These are phyloP conservation scores for Colletotrichum noveboracense DNA, from an alignment of 2,329 filamentous ascomycete genomes.

Conservation along the genomic window DNA sequence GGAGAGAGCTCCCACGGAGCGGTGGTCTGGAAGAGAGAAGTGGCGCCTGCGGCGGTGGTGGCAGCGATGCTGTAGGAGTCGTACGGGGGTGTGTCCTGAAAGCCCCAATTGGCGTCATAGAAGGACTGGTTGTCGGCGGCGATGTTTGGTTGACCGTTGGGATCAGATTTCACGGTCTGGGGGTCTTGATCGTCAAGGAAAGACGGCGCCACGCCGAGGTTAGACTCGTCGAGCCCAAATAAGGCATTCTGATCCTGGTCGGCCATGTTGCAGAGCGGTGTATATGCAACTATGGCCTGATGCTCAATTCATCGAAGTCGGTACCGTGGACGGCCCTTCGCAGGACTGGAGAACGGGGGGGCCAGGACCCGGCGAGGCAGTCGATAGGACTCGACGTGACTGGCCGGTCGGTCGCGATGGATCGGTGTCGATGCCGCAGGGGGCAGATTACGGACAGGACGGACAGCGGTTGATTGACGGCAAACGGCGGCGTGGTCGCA, in stretches of 20 bases:
- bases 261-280: constrained; percentile 35
- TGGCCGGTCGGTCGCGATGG: constrained; percentile 10
- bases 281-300: constrained; percentile 27
- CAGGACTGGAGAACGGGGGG: background rate
- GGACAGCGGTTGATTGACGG: constrained; percentile 1
- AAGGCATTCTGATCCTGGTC: constrained; percentile 46
- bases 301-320: constrained; percentile 20
- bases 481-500: constrained; percentile 10
- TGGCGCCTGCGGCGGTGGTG: constrained; percentile 36
- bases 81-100: constrained; percentile 53
- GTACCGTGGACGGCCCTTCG: background rate
- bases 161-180: constrained; percentile 21
- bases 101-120: constrained; percentile 50
- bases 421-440: background rate
- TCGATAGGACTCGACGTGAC: constrained; percentile 1
- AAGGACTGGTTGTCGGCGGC: constrained; percentile 28
- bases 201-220: constrained; percentile 30
- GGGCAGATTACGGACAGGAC: background rate
- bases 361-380: constrained; percentile 2
- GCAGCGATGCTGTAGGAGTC: constrained; percentile 44
- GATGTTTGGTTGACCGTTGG: constrained; percentile 23
- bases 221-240: constrained; percentile 50
- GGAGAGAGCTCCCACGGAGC: constrained; percentile 37
- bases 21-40: constrained; percentile 35
- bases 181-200: constrained; percentile 37